Percentiles rank a stretch among this genome's conserved stretches.
These are phyloP conservation scores for Suhomyces emberorum DNA, from an alignment of 805 yeast genomes.

Conservation along the genomic window DNA sequence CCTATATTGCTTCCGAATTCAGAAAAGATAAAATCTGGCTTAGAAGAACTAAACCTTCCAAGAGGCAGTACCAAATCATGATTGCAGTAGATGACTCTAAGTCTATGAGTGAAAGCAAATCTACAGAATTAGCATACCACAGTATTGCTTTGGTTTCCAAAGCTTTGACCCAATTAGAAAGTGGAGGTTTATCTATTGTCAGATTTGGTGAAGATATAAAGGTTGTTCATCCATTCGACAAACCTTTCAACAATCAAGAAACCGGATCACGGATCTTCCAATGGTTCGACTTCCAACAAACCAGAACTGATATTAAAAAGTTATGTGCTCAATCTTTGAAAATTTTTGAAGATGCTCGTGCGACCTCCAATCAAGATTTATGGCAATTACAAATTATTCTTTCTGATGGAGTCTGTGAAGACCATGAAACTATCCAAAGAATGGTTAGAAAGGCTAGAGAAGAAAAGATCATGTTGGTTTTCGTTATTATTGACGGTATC, in stretches of 20 bases:
- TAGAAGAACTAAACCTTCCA: slow-evolving; percentile 94
- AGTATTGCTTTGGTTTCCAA: slow-evolving; percentile 91
- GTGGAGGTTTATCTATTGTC: slow-evolving; percentile 88
- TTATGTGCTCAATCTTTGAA: slow-evolving; percentile 70
- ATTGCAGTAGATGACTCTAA: slow-evolving; percentile 96
- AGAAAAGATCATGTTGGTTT: slow-evolving; percentile 88
- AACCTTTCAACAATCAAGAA: slow-evolving; percentile 71
- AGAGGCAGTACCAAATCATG: slow-evolving; percentile 96
- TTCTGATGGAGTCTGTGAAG: slow-evolving; percentile 97
- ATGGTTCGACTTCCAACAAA: slow-evolving; percentile 87
- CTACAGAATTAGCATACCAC: slow-evolving; percentile 89
- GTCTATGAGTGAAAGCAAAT: slow-evolving; percentile 92
- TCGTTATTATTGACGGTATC: slow-evolving; percentile 90
- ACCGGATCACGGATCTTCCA: slow-evolving; percentile 82
- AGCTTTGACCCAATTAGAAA: slow-evolving; percentile 89
- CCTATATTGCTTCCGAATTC: slow-evolving; percentile 96
- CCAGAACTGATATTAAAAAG: slow-evolving; percentile 76
- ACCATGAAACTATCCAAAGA: slow-evolving; percentile 77
- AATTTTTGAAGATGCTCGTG: slow-evolving; percentile 61
- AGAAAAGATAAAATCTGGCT: slow-evolving; percentile 98
- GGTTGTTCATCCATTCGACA: slow-evolving; percentile 86
- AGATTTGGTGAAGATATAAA: slow-evolving; percentile 82
- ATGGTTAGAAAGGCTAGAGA: slow-evolving; percentile 91
- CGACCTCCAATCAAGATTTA: slow-evolving; percentile 52
- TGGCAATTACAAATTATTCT: slow-evolving; percentile 94